phyloP scores from a whole-genome alignment of 768 basidiomycete genomes.

The Suillus hirtellus region DNA sequence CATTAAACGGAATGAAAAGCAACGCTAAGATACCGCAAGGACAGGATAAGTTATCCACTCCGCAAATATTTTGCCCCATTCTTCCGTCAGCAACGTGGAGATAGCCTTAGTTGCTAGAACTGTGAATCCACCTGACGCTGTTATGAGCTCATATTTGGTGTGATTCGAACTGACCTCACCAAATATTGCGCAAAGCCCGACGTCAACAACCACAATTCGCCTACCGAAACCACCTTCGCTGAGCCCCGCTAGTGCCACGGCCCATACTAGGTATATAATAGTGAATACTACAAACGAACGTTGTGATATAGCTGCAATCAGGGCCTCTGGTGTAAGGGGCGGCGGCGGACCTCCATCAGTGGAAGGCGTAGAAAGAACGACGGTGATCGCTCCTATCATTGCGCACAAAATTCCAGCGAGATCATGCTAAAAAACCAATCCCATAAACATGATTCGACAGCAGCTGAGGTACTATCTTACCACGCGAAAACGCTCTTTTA shows the following conservation, averaged over 20 bases:
- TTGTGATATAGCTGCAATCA: slow-evolving; percentile 70
- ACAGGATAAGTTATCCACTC: slow-evolving; percentile 85
- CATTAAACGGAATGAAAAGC: slow-evolving; percentile 4
- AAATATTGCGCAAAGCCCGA: slow-evolving; percentile 85
- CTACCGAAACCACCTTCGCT: slow-evolving; percentile 66
- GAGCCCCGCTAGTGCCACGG: slow-evolving; percentile 59
- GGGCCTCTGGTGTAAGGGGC: slow-evolving; percentile 61
- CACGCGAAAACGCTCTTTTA: slow-evolving; percentile 80
- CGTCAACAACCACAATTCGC: slow-evolving; percentile 77
- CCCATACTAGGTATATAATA: slow-evolving; percentile 56
- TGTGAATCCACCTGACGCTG: slow-evolving; percentile 77
- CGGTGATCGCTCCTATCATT: slow-evolving; percentile 85
- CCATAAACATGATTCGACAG: slow-evolving; percentile 13
- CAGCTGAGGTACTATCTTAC: slow-evolving; percentile 37
- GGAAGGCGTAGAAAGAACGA: slow-evolving; percentile 80
- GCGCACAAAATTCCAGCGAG: slow-evolving; percentile 78
- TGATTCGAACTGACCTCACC: slow-evolving; percentile 41
- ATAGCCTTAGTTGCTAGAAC: slow-evolving; percentile 93
- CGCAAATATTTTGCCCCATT: slow-evolving; percentile 75
- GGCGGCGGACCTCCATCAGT: slow-evolving; percentile 56
- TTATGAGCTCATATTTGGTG: slow-evolving; percentile 8
- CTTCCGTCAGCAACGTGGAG: slow-evolving; percentile 78
- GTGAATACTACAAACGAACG: slow-evolving; percentile 77
- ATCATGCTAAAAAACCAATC: slow-evolving; percentile 53
- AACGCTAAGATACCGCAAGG: slow-evolving; percentile 50